phyloP scores from a whole-genome alignment of 2,329 filamentous ascomycete genomes.

The Pseudopithomyces chartarum region DNA sequence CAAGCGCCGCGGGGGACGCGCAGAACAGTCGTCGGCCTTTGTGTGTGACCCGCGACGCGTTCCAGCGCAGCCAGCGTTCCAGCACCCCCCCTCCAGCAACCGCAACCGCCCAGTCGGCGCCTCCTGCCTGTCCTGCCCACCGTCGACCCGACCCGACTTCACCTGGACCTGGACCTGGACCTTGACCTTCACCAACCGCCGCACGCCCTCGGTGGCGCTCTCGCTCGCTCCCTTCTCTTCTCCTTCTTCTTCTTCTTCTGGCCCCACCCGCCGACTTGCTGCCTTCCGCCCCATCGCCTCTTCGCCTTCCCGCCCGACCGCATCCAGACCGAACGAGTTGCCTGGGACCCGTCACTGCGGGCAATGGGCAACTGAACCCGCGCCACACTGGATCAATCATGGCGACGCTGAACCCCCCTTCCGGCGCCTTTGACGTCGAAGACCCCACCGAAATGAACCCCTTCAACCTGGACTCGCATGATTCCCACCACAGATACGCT shows the following conservation, averaged over 20 bases:
- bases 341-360: slow-evolving; percentile 9
- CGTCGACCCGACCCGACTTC: too few relatives aligned
- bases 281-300: background rate
- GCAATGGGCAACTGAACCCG: slow-evolving; percentile 36
- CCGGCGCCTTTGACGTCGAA: slow-evolving; percentile 48
- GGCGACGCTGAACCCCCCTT: slow-evolving; percentile 48
- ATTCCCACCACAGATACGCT: slow-evolving; percentile 71
- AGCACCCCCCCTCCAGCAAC: slow-evolving; percentile 24
- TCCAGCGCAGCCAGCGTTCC: slow-evolving; percentile 6
- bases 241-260: slow-evolving; percentile 13
- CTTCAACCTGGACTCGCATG: slow-evolving; percentile 47
- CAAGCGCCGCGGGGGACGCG: slow-evolving; percentile 38
- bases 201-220: slow-evolving; percentile 19
- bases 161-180: too few relatives aligned
- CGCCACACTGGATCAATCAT: slow-evolving; percentile 35
- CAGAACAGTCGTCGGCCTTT: slow-evolving; percentile 26
- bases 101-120: slow-evolving; percentile 17
- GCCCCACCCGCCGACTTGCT: slow-evolving; percentile 3
- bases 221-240: slow-evolving; percentile 18
- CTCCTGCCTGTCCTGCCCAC: slow-evolving; percentile 26
- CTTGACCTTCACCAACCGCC: slow-evolving; percentile 13
- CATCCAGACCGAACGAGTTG: background rate
- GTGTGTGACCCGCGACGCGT: slow-evolving; percentile 36
- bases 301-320: slow-evolving; percentile 8
- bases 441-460: slow-evolving; percentile 49